Conservation (phyloP, 352 stramenopile species). For the Phytophthora europaea region DNA sequence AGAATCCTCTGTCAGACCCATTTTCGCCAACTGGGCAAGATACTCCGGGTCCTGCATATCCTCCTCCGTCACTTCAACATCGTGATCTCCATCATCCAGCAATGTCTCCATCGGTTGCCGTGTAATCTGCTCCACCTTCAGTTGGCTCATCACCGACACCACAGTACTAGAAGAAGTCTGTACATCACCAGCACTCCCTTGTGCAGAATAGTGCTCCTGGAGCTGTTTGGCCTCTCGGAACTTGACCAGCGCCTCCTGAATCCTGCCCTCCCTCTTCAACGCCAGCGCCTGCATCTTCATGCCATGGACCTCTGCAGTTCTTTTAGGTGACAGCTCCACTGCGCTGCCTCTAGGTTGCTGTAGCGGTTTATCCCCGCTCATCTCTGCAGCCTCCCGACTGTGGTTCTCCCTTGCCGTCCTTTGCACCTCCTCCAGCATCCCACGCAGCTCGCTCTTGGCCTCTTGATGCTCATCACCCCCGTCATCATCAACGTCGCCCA, state of each 20-base stretch:
- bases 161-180: not conserved
- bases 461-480: constrained; percentile 34
- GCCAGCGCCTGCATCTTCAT: constrained; percentile 67
- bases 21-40: constrained; percentile 61
- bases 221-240: constrained; percentile 72
- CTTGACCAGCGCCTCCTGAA: constrained; percentile 62
- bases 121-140: not conserved
- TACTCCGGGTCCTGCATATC: constrained; percentile 82
- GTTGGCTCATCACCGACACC: not conserved
- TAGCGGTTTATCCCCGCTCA: constrained; percentile 2
- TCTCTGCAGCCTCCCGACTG: constrained; percentile 31
- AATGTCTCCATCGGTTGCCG: constrained; percentile 5
- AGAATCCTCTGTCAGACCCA: constrained; percentile 49
- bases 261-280: constrained; percentile 65
- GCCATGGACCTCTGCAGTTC: constrained; percentile 39
- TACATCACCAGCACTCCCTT: not conserved
- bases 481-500: constrained; percentile 29
- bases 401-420: constrained; percentile 43
- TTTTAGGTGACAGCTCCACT: not conserved
- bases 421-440: constrained; percentile 49
- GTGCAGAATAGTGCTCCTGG: constrained; percentile 38
- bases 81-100: constrained; percentile 35
- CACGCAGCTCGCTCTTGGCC: constrained; percentile 48
- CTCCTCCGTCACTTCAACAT: constrained; percentile 79
- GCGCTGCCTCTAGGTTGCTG: not conserved